Evolutionary conservation across 2,329 filamentous ascomycete genomes (phyloP).

Genomic region (Hymenoscyphus fraxineus): DNA sequence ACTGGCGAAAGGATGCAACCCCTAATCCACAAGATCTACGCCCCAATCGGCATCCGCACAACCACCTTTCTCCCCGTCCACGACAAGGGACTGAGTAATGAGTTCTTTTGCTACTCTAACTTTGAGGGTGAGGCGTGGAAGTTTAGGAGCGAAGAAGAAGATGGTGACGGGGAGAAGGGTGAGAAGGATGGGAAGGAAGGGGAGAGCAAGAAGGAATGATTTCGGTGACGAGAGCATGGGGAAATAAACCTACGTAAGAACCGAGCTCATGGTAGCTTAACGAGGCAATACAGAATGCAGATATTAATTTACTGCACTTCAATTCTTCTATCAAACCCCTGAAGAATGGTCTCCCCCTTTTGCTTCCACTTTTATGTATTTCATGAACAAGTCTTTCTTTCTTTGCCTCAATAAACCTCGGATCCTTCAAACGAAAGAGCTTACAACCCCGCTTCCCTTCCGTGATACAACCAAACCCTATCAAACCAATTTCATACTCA

Average conservation of each 20-base stretch:
- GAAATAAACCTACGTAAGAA: too few relatives aligned
- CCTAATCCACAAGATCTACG: slow-evolving; percentile 65
- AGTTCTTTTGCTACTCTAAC: slow-evolving; percentile 77
- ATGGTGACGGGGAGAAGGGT: slow-evolving; percentile 10
- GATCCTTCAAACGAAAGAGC: background rate
- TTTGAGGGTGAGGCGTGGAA: slow-evolving; percentile 60
- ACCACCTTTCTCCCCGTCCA: slow-evolving; percentile 69
- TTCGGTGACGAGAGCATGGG: too few relatives aligned
- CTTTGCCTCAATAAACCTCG: too few relatives aligned
- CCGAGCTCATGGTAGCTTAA: background rate
- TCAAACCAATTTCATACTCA: background rate
- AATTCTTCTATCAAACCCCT: background rate
- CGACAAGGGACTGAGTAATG: slow-evolving; percentile 71
- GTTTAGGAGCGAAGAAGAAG: slow-evolving; percentile 40
- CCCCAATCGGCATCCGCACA: slow-evolving; percentile 55
- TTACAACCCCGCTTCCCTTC: background rate
- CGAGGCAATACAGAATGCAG: background rate
- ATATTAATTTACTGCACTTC: background rate
- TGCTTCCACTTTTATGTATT: background rate
- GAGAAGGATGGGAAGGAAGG: background rate
- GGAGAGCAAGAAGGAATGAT: background rate
- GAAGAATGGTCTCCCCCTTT: background rate
- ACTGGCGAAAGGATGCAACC: slow-evolving; percentile 74
- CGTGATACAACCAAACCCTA: too few relatives aligned
- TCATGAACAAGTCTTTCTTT: too few relatives aligned